These are phyloP conservation scores for Neurospora crassa DNA, from an alignment of 2,329 filamentous ascomycete genomes.

Conservation along the genomic window DNA sequence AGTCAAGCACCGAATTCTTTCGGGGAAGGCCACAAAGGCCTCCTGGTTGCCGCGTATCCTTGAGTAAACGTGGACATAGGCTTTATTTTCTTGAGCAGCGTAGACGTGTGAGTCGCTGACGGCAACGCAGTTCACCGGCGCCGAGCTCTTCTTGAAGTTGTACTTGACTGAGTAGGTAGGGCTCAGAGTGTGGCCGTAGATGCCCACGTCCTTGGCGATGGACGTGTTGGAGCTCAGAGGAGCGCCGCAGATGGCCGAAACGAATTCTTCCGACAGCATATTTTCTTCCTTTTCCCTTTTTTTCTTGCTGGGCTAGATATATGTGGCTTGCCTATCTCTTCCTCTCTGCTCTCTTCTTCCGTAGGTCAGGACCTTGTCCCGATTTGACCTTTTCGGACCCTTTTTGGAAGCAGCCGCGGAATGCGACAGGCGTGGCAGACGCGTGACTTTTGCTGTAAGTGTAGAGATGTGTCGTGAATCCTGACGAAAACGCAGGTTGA, in stretches of 20 bases:
- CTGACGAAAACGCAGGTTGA: neutral
- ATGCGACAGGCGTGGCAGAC: neutral
- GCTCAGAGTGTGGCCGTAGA: conserved; percentile 76
- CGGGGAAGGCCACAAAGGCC: conserved; percentile 76
- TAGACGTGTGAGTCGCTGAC: conserved; percentile 78
- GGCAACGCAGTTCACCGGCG: conserved; percentile 68
- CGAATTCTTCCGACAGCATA: conserved; percentile 53
- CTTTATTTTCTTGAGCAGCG: conserved; percentile 83
- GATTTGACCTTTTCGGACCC: neutral
- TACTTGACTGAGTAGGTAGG: conserved; percentile 66
- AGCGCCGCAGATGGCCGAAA: conserved; percentile 48
- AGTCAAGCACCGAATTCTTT: conserved; percentile 71
- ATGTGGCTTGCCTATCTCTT: neutral
- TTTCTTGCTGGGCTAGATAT: conserved; percentile 3
- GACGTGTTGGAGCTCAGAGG: conserved; percentile 52
- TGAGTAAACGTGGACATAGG: conserved; percentile 86
- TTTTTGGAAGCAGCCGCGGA: neutral
- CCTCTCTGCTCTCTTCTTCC: conserved; percentile 2
- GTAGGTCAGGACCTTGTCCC: neutral
- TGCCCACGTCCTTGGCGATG: conserved; percentile 69
- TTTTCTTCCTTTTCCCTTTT: neutral
- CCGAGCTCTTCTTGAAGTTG: conserved; percentile 86
- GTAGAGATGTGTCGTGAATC: neutral
- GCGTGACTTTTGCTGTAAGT: neutral
- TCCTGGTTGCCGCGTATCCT: conserved; percentile 79